These are phyloP conservation scores for Tephrocybe sp. DNA, from an alignment of 768 basidiomycete genomes.

Conservation along the genomic window DNA sequence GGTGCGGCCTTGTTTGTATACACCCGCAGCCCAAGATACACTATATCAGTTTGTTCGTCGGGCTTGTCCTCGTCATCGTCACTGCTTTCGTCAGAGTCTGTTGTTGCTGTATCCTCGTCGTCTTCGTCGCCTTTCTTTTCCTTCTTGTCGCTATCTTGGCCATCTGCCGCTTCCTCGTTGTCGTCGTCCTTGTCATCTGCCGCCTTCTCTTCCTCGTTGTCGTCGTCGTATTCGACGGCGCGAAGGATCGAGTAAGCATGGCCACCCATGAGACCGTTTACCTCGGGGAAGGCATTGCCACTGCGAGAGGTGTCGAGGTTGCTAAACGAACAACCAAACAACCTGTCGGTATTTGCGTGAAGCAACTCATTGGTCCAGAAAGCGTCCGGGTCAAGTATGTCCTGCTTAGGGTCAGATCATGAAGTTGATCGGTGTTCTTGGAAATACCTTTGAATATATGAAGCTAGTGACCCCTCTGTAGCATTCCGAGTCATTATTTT, in stretches of 20 bases:
- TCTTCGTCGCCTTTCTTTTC: too few relatives aligned
- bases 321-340: slow-evolving; percentile 47
- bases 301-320: slow-evolving; percentile 27
- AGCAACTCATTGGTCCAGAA: slow-evolving; percentile 51
- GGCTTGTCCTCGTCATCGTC: too few relatives aligned
- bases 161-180: too few relatives aligned
- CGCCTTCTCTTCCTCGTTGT: too few relatives aligned
- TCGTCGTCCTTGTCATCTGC: too few relatives aligned
- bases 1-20: slow-evolving; percentile 33
- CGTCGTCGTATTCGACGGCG: slow-evolving; percentile 41
- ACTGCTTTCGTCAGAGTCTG: too few relatives aligned
- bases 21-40: slow-evolving; percentile 35
- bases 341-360: slow-evolving; percentile 35
- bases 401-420: slow-evolving; percentile 32
- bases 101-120: too few relatives aligned
- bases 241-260: slow-evolving; percentile 51
- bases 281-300: slow-evolving; percentile 17
- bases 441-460: slow-evolving; percentile 21
- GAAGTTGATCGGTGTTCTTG: background rate
- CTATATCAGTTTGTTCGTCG: slow-evolving; percentile 14
- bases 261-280: slow-evolving; percentile 36
- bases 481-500: background rate
- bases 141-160: too few relatives aligned
- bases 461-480: slow-evolving; percentile 24
- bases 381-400: slow-evolving; percentile 46